Evolutionary conservation across 306 rosid genomes (phyloP), one percentile per base, ranked within the genome.

Genomic region (Malus asiatica): DNA sequence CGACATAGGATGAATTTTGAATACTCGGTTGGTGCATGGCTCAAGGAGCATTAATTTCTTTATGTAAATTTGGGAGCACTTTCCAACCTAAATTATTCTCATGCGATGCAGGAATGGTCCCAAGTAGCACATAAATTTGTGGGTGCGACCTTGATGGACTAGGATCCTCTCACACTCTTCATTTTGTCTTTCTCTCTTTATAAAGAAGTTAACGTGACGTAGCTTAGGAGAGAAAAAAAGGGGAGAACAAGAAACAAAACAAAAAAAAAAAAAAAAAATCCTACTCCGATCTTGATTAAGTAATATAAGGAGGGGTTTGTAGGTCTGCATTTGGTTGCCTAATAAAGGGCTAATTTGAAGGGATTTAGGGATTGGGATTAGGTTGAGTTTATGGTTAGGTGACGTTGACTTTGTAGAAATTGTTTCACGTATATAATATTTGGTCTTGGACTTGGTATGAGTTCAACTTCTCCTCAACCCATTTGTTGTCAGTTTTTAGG

Each of bases 231-330:
- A 1, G 42, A 38, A 7, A 38, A 35, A 35, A 38, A 7, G 0
- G 0, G 38, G 2, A 5, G 8, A 33, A 5, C 5, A 4, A 32
- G 5, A 1, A 25, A 25, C 1, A 25, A 25, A 35, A 1, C 1
- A 0, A 35, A 38, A 7, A 7, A 7, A 38, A 1, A 7, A 38
- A 0, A 0, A 38, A 0, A 7, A 0, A 38, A 38, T 7, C 9
- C 10, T 7, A 1, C 42, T 38, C 42, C 2, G 42, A 20, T 64
- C 58, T 51, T 70, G 74, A 10, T 13, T 19, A 29, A 29, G 74
- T 14, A 70, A 51, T 10, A 70, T 32, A 6, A 6, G 55, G 19
- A 5, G 53, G 8, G 55, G 16, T 9, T 18, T 51, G 20, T 8
- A 48, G 48, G 51, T 20, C 48, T 55, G 20, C 66, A n/a, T 72